These are phyloP conservation scores for Pseudozyma flocculosa DNA, from an alignment of 1,284 basidiomycete species.

Conservation along the genomic window DNA sequence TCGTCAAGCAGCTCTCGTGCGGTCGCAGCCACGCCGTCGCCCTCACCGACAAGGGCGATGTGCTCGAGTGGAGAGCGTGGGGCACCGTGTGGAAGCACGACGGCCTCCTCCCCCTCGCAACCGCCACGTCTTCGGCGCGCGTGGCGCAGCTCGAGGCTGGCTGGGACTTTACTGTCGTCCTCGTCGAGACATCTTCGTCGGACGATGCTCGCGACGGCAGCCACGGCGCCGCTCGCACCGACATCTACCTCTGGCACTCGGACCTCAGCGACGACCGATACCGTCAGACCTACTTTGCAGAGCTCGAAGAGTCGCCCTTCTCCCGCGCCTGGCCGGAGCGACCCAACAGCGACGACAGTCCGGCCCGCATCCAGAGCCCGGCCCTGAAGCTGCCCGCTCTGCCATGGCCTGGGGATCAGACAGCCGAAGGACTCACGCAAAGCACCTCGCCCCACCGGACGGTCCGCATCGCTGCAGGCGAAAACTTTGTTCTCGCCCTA, in stretches of 20 bases:
- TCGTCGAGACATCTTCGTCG: constrained; percentile 1
- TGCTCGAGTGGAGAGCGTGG: constrained; percentile 40
- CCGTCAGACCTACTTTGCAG: constrained; percentile 3
- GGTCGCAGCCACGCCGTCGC: constrained; percentile 72
- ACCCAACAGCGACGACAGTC: not conserved
- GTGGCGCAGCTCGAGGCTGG: constrained; percentile 36
- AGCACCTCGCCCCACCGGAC: too few relatives aligned
- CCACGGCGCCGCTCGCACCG: constrained; percentile 1
- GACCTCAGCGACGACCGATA: constrained; percentile 10
- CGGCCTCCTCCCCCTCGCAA: constrained; percentile 1
- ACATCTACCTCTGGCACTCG: constrained; percentile 13
- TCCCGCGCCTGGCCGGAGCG: too few relatives aligned
- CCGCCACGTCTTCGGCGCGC: not conserved
- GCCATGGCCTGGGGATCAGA: not conserved
- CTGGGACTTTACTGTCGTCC: constrained; percentile 30
- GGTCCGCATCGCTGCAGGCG: constrained; percentile 32
- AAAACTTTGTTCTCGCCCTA: constrained; percentile 37
- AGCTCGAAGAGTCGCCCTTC: too few relatives aligned
- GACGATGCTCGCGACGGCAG: too few relatives aligned
- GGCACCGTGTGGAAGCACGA: constrained; percentile 14
- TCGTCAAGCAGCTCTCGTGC: constrained; percentile 58
- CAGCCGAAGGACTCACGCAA: not conserved
- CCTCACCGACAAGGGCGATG: constrained; percentile 54
- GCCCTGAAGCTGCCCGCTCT: constrained; percentile 1
- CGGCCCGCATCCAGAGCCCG: not conserved